These are phyloP conservation scores for Epichloe hybrida DNA, from an alignment of 2,329 filamentous ascomycete species.

Conservation along the genomic window DNA sequence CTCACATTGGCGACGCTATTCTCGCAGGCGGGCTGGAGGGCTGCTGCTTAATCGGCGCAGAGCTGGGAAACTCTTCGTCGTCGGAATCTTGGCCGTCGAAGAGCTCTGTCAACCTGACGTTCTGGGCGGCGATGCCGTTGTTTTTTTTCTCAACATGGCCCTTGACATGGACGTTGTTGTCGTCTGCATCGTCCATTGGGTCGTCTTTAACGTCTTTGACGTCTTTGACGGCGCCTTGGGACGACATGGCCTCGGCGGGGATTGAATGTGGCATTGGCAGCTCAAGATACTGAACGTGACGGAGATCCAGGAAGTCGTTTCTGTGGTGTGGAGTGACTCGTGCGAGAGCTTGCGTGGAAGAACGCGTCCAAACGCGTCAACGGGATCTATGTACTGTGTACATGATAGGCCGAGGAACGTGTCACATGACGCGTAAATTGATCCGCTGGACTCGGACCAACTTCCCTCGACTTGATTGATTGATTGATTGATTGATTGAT, in stretches of 20 bases:
- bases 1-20: slow-evolving; percentile 32
- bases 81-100: slow-evolving; percentile 47
- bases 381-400: no score
- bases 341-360: no score
- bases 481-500: no score
- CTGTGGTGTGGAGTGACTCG: no score
- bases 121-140: slow-evolving; percentile 22
- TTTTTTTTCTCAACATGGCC: slow-evolving; percentile 18
- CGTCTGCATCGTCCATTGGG: slow-evolving; percentile 20
- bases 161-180: slow-evolving; percentile 29
- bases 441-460: no score
- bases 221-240: slow-evolving; percentile 16
- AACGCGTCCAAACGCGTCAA: no score
- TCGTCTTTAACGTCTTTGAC: slow-evolving; percentile 15
- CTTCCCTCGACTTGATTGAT: no score
- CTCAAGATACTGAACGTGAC: not conserved
- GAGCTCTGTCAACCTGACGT: slow-evolving; percentile 43
- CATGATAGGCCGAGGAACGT: no score
- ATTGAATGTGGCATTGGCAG: slow-evolving; percentile 32
- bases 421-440: no score
- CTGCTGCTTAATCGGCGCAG: slow-evolving; percentile 24
- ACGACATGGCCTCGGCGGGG: slow-evolving; percentile 16
- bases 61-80: slow-evolving; percentile 47
- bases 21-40: slow-evolving; percentile 27
- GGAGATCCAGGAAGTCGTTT: no score